These are phyloP conservation scores for Ustulina deusta DNA, from an alignment of 2,329 filamentous ascomycete genomes.

Conservation along the genomic window DNA sequence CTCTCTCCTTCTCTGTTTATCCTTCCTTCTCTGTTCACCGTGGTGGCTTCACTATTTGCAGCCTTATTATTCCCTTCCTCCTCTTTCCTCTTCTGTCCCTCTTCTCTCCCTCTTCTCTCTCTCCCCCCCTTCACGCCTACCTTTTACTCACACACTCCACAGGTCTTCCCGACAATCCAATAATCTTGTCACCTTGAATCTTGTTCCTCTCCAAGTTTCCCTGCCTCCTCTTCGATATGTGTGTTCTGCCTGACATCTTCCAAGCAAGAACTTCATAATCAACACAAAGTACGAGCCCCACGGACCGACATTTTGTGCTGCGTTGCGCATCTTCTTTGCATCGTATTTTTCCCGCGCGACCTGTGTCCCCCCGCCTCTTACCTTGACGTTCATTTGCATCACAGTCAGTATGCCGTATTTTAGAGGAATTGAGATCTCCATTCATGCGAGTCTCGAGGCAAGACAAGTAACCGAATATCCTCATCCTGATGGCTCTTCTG, in stretches of 20 bases:
- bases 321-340: background rate
- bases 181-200: background rate
- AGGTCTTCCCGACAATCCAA: background rate
- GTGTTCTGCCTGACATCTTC: background rate
- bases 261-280: background rate
- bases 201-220: background rate
- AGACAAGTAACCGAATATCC: constrained; percentile 64
- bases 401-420: constrained; percentile 60
- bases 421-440: constrained; percentile 61
- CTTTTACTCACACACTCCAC: background rate
- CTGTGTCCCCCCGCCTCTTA: background rate
- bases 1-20: background rate
- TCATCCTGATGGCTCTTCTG: constrained; percentile 64
- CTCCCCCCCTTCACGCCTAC: background rate
- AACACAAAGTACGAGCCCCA: background rate
- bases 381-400: background rate
- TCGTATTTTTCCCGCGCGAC: background rate
- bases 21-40: background rate
- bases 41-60: background rate
- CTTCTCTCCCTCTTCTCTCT: background rate
- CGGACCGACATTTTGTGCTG: background rate
- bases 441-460: constrained; percentile 54
- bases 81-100: background rate
- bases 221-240: background rate
- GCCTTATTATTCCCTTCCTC: background rate